Evolutionary conservation across 495 filamentous ascomycete genomes (phyloP), one percentile per base, ranked within the genome.

Genomic region (Neurospora intermedia): DNA sequence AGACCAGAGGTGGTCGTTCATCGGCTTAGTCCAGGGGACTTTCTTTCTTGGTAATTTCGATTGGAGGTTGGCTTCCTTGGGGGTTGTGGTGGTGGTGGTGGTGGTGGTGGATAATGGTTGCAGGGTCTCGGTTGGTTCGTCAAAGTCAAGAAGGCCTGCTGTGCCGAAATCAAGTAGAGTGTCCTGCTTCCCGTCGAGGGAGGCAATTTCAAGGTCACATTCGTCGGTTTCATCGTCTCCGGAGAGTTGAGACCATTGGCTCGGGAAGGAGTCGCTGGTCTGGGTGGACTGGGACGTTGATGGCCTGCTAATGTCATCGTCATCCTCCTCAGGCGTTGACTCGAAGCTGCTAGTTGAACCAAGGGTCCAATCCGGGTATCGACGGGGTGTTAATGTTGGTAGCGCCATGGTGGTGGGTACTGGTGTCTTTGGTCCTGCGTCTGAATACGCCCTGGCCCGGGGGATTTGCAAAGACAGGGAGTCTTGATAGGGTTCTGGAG

Each of bases 1-100:
- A 43, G 92, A 89, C 96, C 96, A 98, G 40, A 99, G 82, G 78
- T 99, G 96, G 43, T 91, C 89, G 81, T 94, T 94, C 93, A 97
- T 96, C 23, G 93, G 91, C 66, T 90, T 87, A 3, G 92, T 96
- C 94, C 94, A 99, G 2, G 84, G 84, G 8, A 83, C 84, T 75
- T 83, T 87, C 71, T 84, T 80, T 54, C 54, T 59, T 15, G 48
- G 1, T 66, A 74, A 71, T 69, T 81, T 82, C 6, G 59, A 76
- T 43, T 80, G 75, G 42, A 71, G 18, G 38, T 69, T 73, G 18
- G 71, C 41, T 35, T 59, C 42, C 15, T 69, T 48, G 46, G 71
- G 20, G 15, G 35, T 38, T 3, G 46, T 59, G 27, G 35, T 38
- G 35, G 48, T 27, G 27, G 35, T 38, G 35, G 48, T 27, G 20